These are phyloP conservation scores for Ulmus americana DNA, from an alignment of 331 rosid genomes.

Conservation along the genomic window DNA sequence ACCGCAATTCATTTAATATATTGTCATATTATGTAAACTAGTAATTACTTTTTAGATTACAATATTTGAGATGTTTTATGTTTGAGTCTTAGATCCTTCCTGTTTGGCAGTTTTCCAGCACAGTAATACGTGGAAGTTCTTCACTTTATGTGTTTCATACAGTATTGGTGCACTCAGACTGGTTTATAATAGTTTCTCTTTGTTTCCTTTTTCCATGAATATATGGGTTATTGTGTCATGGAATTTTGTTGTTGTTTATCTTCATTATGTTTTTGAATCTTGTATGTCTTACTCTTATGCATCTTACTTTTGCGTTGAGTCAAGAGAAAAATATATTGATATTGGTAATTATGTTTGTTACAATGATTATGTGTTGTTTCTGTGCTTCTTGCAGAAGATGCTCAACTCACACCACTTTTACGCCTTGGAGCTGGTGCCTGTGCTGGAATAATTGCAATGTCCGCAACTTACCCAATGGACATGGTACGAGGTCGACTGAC, in stretches of 20 bases:
- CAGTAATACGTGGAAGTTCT: no score
- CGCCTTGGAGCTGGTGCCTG: slow-evolving; percentile 78
- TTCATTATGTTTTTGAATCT: not conserved
- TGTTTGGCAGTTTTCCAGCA: no score
- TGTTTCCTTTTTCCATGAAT: not conserved
- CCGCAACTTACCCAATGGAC: slow-evolving; percentile 62
- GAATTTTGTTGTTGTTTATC: not conserved
- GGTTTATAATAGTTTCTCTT: not conserved
- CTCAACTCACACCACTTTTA: slow-evolving; percentile 59
- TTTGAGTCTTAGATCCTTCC: no score
- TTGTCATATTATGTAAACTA: no score
- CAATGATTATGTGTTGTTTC: slow-evolving; percentile 4
- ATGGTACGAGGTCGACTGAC: slow-evolving; percentile 48
- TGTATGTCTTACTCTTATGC: no score
- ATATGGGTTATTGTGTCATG: not conserved
- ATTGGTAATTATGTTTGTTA: not conserved
- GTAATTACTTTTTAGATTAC: no score
- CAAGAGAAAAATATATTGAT: not conserved
- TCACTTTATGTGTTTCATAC: not conserved
- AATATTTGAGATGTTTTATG: no score
- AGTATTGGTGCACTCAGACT: not conserved
- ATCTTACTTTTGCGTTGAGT: not conserved
- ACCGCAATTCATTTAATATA: no score
- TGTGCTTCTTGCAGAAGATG: slow-evolving; percentile 39
- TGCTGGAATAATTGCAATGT: slow-evolving; percentile 72